Evolutionary conservation across 345 rosid species (phyloP).

Genomic region (Hypericum perforatum): DNA sequence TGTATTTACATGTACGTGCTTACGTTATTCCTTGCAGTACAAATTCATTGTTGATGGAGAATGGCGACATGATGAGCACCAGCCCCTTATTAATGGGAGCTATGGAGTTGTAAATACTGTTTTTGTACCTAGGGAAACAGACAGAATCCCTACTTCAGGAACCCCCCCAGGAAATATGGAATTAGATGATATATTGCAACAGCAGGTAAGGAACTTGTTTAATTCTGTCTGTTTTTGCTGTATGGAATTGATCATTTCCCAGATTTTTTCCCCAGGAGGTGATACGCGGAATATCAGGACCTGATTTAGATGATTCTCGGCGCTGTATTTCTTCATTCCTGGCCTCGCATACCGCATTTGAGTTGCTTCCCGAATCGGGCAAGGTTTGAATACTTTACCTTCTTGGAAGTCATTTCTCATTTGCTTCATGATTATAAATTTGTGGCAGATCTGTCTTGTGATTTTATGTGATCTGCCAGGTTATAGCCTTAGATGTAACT

Average conservation of each 20-base stretch:
- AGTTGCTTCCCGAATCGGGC: slow-evolving; percentile 32
- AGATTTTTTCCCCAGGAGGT: slow-evolving; percentile 23
- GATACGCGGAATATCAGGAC: slow-evolving; percentile 42
- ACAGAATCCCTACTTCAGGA: slow-evolving; percentile 31
- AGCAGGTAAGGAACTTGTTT: slow-evolving; percentile 31
- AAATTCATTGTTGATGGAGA: slow-evolving; percentile 87
- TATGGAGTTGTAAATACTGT: slow-evolving; percentile 71
- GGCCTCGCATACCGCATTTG: slow-evolving; percentile 23
- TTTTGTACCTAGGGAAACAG: slow-evolving; percentile 39
- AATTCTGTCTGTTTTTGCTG: background rate
- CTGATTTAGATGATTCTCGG: slow-evolving; percentile 69
- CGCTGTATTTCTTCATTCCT: slow-evolving; percentile 41
- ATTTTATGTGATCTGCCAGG: slow-evolving; percentile 32
- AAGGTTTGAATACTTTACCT: slow-evolving; percentile 25
- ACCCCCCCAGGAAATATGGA: slow-evolving; percentile 55
- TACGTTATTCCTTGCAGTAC: slow-evolving; percentile 37
- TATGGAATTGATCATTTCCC: background rate
- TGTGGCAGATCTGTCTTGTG: background rate
- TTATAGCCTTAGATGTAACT: slow-evolving; percentile 82
- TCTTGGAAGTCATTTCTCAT: slow-evolving; percentile 10
- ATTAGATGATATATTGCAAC: slow-evolving; percentile 49
- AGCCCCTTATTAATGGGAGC: slow-evolving; percentile 40
- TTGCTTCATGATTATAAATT: slow-evolving; percentile 5
- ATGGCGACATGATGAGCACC: slow-evolving; percentile 84
- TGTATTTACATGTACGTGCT: too few relatives aligned